Conservation (phyloP, 441 rosid species). For the Populus hybrid region DNA sequence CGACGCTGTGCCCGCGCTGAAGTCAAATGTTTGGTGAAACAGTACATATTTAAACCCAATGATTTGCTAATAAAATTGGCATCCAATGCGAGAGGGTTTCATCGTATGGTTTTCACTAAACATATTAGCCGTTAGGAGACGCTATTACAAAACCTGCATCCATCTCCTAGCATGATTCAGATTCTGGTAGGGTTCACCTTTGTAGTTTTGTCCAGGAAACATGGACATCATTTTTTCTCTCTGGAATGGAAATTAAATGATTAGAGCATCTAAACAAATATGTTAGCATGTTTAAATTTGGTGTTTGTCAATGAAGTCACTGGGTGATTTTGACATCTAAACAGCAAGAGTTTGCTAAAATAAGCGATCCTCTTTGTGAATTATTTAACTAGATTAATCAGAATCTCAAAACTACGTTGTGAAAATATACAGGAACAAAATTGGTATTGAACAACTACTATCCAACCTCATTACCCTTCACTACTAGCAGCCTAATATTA, state of each 20-base stretch:
- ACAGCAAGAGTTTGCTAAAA: neutral
- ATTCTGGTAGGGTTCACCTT: neutral
- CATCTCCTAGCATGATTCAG: neutral
- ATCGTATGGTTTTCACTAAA: neutral
- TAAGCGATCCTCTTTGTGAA: neutral
- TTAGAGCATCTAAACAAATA: neutral
- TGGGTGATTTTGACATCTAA: neutral
- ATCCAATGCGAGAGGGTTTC: neutral
- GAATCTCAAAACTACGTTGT: constrained; percentile 6
- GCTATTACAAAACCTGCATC: neutral
- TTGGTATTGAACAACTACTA: constrained; percentile 7
- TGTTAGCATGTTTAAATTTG: too few relatives aligned
- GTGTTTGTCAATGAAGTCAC: neutral
- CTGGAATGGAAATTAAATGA: neutral
- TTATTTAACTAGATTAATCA: constrained; percentile 2
- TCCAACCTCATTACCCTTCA: constrained; percentile 6
- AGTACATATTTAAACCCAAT: neutral
- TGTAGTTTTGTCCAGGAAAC: neutral
- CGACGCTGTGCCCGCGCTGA: neutral
- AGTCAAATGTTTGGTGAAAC: constrained; percentile 2
- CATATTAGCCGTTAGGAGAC: neutral
- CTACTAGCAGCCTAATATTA: constrained; percentile 15
- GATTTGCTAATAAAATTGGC: neutral
- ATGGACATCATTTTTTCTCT: neutral
- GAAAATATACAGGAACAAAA: constrained; percentile 24